Conservation (phyloP, 495 filamentous ascomycete species). For the Articulospora tetracladia region DNA sequence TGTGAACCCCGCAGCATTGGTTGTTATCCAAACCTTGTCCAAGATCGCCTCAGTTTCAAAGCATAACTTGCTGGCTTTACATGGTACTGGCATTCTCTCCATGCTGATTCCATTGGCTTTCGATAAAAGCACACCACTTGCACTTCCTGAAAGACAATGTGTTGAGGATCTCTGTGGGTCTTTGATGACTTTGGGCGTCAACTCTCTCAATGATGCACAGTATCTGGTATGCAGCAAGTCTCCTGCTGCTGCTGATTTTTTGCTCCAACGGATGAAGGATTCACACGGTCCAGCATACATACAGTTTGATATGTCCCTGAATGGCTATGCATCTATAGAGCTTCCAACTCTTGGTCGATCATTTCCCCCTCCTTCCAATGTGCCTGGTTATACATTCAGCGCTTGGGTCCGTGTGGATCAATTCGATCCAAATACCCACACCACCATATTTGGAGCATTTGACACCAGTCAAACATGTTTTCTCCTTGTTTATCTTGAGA, state of each 20-base stretch:
- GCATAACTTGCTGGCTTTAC: slow-evolving; percentile 71
- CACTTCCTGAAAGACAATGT: slow-evolving; percentile 48
- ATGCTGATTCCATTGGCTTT: slow-evolving; percentile 68
- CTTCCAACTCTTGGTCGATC: slow-evolving; percentile 73
- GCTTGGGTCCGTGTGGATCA: slow-evolving; percentile 84
- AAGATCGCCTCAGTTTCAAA: slow-evolving; percentile 56
- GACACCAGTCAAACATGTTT: slow-evolving; percentile 93
- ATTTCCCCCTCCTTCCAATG: slow-evolving; percentile 73
- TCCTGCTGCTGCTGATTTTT: slow-evolving; percentile 61
- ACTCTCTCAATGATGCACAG: slow-evolving; percentile 72
- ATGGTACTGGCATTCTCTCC: slow-evolving; percentile 72
- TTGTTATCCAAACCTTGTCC: slow-evolving; percentile 52
- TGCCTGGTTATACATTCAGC: slow-evolving; percentile 79
- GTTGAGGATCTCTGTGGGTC: slow-evolving; percentile 56
- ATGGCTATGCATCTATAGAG: slow-evolving; percentile 87
- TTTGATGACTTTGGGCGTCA: slow-evolving; percentile 67
- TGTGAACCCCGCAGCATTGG: slow-evolving; percentile 49
- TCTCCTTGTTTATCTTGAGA: slow-evolving; percentile 87
- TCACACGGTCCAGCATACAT: slow-evolving; percentile 78
- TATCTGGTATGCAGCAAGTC: slow-evolving; percentile 65
- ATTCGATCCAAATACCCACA: slow-evolving; percentile 82
- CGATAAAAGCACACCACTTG: slow-evolving; percentile 37
- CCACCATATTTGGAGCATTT: slow-evolving; percentile 93
- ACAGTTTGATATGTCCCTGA: slow-evolving; percentile 86
- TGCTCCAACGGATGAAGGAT: slow-evolving; percentile 64